Percentiles rank a stretch among this genome's conserved stretches.
These are phyloP conservation scores for Fallopia convolvulus DNA, from an alignment of 148 eudicot species.

Conservation along the genomic window DNA sequence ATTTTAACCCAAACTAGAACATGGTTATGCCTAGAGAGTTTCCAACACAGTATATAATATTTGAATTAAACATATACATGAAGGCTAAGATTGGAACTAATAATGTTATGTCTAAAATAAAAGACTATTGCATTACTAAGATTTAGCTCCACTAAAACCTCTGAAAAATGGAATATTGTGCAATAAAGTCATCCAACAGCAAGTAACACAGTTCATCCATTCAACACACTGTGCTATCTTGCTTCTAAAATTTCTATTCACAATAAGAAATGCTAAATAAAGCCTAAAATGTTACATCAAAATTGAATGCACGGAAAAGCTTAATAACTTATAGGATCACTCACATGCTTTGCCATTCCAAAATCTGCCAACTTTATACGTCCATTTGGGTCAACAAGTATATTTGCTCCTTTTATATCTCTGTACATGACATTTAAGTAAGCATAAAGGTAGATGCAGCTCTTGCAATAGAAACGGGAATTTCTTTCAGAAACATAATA, in stretches of 20 bases:
- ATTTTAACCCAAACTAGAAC: not conserved
- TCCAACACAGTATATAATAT: not conserved
- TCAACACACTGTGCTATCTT: not conserved
- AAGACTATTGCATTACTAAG: not conserved
- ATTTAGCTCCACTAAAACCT: not conserved
- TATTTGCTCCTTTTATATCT: conserved; percentile 98
- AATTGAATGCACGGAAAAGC: not conserved
- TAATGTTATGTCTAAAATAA: not conserved
- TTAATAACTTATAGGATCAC: not conserved
- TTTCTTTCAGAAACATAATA: not conserved
- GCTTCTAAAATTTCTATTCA: not conserved
- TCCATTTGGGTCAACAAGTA: conserved; percentile 92
- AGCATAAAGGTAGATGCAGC: not conserved
- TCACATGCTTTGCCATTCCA: conserved; percentile 94
- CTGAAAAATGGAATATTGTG: not conserved
- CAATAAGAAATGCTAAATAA: not conserved
- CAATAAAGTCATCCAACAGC: not conserved
- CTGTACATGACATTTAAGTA: conserved; percentile 27
- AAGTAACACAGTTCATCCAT: not conserved
- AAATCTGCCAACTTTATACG: conserved; percentile 89
- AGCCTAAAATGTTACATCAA: not conserved
- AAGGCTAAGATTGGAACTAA: not conserved
- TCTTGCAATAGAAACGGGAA: not conserved
- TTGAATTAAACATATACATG: not conserved
- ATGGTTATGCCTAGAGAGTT: not conserved